These are phyloP conservation scores for Rhizoclosmatium sp. DNA, from an alignment of 192 early-diverging fungal species.

Conservation along the genomic window DNA sequence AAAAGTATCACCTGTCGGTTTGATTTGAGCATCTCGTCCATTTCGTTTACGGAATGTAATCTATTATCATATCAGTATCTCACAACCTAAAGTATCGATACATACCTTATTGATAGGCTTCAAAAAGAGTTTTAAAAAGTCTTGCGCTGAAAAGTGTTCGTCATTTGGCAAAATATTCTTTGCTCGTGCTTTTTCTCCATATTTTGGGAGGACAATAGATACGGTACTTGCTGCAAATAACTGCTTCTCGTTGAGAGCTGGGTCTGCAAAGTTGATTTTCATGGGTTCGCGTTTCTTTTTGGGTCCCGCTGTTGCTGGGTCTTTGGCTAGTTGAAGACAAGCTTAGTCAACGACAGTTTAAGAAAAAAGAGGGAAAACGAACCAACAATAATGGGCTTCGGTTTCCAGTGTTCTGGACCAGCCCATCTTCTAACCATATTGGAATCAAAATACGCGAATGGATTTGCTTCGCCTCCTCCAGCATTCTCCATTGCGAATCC, in stretches of 20 bases:
- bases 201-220: constrained; percentile 66
- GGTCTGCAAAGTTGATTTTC: constrained; percentile 32
- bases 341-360: not conserved
- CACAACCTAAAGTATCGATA: not conserved
- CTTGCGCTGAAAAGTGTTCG: constrained; percentile 73
- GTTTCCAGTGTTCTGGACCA: constrained; percentile 90
- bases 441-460: constrained; percentile 90
- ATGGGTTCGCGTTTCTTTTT: constrained; percentile 48
- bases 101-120: constrained; percentile 51
- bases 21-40: constrained; percentile 12
- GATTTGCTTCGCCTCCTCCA: constrained; percentile 26
- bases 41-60: constrained; percentile 38
- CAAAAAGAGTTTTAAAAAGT: constrained; percentile 66
- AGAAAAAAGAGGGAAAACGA: not conserved
- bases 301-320: not conserved
- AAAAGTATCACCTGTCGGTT: not conserved
- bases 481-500: constrained; percentile 11
- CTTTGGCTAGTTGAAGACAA: not conserved
- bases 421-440: constrained; percentile 87
- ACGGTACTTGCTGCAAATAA: constrained; percentile 76
- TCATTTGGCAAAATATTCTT: constrained; percentile 85
- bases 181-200: constrained; percentile 50
- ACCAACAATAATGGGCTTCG: constrained; percentile 29
- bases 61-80: constrained; percentile 18
- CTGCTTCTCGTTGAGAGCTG: constrained; percentile 26